Evolutionary conservation across 2,329 filamentous ascomycete genomes (phyloP), one percentile per base, ranked within the genome.

Genomic region (Albophoma yamanashiensis): DNA sequence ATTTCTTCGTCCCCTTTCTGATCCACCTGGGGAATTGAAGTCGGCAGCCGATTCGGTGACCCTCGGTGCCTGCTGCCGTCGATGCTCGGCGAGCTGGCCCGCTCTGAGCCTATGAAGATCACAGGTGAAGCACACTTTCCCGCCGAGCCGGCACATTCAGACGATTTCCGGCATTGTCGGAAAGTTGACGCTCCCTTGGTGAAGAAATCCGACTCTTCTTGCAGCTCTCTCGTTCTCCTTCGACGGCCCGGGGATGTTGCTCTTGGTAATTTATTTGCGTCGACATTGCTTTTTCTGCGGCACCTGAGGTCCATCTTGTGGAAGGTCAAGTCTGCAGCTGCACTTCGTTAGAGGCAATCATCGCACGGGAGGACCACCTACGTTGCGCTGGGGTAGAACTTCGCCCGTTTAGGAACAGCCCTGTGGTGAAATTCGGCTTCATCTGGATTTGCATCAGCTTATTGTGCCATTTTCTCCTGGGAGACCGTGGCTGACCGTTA

Each of bases 251-350:
- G 67, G 3, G 63, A 38, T 40, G 63, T 62, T 27, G 63, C 62
- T 55, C 60, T 65, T 12, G 17, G 1, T 7, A 17, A 53, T 6
- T 56, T 12, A n/a, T 17, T 50, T 20, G 17, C 57, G n/a, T 59
- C 60, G 42, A 11, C 8, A 42, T 25, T 22, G 4, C 36, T 12
- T 20, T 38, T 20, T 12, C 40, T 25, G 50, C 36, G 40, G 50
- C 58, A 55, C 7, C 79, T 69, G 62, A 81, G 79, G 11, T 73
- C 67, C 76, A 82, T 80, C 57, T 79, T 73, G 34, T 81, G 81
- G 62, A 83, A 84, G 1, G 73, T 72, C 22, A 85, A 73, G 61
- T 84, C 81, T 5, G 77, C 70, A 36, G 83, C 82, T 83, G 40
- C 36, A 20, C 8, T 8, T 39, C 34, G 60, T 71, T 59, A 71